A percentile compares a stretch with the other conserved stretches of the same genome.
phyloP scores from a whole-genome alignment of 73 alveolate species.

The Paramecium bursaria region DNA sequence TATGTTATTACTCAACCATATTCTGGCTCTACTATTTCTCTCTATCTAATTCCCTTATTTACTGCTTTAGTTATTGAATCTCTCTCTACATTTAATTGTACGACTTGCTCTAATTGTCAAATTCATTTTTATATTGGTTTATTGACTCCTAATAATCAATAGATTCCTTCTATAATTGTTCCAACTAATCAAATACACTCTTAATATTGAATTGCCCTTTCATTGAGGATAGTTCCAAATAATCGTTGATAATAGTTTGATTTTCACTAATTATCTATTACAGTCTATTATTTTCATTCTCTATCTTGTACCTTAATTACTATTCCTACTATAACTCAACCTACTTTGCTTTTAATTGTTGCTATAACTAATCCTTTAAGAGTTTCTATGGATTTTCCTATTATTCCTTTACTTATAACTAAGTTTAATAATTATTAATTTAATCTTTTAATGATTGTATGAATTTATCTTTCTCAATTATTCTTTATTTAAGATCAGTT shows the following conservation, averaged over 20 bases:
- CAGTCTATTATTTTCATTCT: too few species aligned
- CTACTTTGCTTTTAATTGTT: too few species aligned
- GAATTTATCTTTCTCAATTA: background rate
- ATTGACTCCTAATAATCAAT: background rate
- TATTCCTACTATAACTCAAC: too few species aligned
- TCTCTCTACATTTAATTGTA: too few species aligned
- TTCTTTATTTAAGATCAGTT: too few species aligned
- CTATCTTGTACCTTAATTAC: too few species aligned
- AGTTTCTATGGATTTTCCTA: conserved; percentile 5
- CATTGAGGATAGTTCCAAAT: background rate
- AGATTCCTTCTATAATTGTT: background rate
- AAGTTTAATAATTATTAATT: conserved; percentile 10
- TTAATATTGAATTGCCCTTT: conserved; percentile 26
- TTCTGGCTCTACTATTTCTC: too few species aligned
- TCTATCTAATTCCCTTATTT: too few species aligned
- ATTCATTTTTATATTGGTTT: background rate
- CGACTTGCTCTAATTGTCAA: too few species aligned
- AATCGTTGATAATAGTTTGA: conserved; percentile 1
- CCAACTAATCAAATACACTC: background rate
- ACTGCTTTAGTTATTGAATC: too few species aligned
- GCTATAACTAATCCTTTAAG: background rate
- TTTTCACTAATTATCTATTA: conserved; percentile 14
- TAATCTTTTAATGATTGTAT: conserved; percentile 23
- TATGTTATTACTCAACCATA: too few species aligned
- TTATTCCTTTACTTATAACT: conserved; percentile 3